A percentile compares a stretch with the other conserved stretches of the same genome.
Conservation (phyloP, 1,139 yeast genomes). For the Arxiozyma slooffiae region DNA sequence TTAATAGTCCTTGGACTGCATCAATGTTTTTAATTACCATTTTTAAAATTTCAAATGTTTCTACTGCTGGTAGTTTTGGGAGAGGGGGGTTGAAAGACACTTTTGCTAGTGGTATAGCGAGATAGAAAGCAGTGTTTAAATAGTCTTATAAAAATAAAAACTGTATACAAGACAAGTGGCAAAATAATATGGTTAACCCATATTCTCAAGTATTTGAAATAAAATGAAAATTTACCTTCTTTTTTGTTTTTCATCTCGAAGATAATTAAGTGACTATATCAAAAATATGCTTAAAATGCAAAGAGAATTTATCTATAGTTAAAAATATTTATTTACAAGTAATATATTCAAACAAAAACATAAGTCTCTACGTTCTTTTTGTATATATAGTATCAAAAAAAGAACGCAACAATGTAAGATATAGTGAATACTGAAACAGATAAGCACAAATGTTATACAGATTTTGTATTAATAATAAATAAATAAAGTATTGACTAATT, state of each 20-base stretch:
- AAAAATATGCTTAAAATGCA: constrained; percentile 37
- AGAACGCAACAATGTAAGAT: no score
- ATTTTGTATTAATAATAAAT: background rate
- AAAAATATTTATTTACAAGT: constrained; percentile 1
- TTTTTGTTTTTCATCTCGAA: constrained; percentile 72
- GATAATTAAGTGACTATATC: constrained; percentile 49
- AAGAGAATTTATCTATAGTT: constrained; percentile 12
- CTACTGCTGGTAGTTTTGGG: constrained; percentile 75
- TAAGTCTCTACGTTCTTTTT: background rate
- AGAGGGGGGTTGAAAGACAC: no score
- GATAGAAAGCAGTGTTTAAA: no score
- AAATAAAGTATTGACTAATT: no score
- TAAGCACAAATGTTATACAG: no score
- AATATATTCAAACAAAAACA: background rate
- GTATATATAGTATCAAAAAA: no score
- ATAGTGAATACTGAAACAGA: no score
- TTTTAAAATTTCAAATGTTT: constrained; percentile 54
- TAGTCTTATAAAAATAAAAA: constrained; percentile 36
- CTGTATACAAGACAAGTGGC: constrained; percentile 48
- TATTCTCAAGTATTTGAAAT: constrained; percentile 48
- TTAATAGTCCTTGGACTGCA: constrained; percentile 86
- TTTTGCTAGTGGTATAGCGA: constrained; percentile 88
- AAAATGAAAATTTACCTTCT: no score
- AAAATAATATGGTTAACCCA: constrained; percentile 47
- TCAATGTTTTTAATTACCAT: constrained; percentile 77